Evolutionary conservation across 75 land plant species (phyloP).

Genomic region (Cunninghamia lanceolata): DNA sequence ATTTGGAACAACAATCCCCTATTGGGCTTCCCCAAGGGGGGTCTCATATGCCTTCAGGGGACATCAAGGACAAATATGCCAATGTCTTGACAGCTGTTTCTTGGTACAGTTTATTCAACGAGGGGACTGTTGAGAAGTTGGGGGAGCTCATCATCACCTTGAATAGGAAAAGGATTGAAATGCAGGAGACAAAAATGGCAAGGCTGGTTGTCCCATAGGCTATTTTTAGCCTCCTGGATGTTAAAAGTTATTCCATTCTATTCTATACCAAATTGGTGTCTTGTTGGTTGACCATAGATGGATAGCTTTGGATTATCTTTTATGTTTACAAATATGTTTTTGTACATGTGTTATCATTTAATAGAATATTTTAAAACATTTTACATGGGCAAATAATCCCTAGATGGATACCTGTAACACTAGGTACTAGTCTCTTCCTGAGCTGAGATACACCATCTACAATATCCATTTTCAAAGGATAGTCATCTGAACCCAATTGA

Average conservation of each 20-base stretch:
- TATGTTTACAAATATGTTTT: not conserved
- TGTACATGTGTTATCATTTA: not conserved
- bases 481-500: not conserved
- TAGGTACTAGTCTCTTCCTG: not conserved
- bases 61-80: too few relatives aligned
- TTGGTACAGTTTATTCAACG: too few relatives aligned
- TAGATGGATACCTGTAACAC: not conserved
- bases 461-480: not conserved
- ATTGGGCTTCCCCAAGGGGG: not conserved
- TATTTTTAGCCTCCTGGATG: too few relatives aligned
- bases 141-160: too few relatives aligned
- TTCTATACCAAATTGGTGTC: not conserved
- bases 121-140: too few relatives aligned
- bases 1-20: not conserved
- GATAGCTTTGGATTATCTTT: not conserved
- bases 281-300: not conserved
- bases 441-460: not conserved
- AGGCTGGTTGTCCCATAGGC: too few relatives aligned
- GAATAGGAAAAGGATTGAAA: too few relatives aligned
- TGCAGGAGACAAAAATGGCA: too few relatives aligned
- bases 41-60: too few relatives aligned
- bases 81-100: too few relatives aligned
- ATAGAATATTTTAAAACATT: not conserved
- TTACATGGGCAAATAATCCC: not conserved
- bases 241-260: too few relatives aligned